Conservation (phyloP, 2,329 filamentous ascomycete genomes). For the Ophiostoma sp. region DNA sequence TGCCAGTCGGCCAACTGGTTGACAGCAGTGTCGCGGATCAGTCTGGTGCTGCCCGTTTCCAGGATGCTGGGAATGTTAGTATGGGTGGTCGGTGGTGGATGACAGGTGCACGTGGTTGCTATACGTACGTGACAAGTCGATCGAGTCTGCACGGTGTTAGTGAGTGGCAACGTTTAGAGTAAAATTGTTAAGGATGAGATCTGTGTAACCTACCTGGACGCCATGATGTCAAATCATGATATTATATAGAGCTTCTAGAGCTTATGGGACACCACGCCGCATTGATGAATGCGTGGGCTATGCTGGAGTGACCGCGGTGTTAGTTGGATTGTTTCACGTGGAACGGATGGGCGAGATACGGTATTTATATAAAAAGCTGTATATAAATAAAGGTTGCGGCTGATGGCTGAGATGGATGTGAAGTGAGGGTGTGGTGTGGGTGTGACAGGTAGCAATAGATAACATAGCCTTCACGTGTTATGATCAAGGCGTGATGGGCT, state of each 20-base stretch:
- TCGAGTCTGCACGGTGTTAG: constrained; percentile 59
- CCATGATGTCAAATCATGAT: constrained; percentile 46
- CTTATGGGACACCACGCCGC: constrained; percentile 21
- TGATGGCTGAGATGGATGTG: neutral
- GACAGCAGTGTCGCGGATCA: constrained; percentile 95
- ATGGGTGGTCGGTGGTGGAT: neutral
- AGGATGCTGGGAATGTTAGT: constrained; percentile 48
- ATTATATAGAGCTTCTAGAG: constrained; percentile 20
- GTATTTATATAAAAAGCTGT: neutral
- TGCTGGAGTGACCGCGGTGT: neutral
- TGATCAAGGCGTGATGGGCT: neutral
- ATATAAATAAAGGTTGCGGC: neutral
- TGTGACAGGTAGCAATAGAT: neutral
- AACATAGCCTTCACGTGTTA: neutral
- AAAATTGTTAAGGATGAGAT: neutral
- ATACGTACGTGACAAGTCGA: constrained; percentile 77
- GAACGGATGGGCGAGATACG: too few species aligned
- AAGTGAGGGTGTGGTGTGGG: neutral
- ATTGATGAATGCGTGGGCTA: constrained; percentile 14
- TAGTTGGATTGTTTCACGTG: neutral
- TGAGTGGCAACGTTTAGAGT: neutral
- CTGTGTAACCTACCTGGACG: constrained; percentile 46
- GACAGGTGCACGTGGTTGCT: neutral
- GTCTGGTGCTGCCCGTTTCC: constrained; percentile 91
- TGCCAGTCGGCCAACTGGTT: constrained; percentile 97